Percentiles rank a stretch among this genome's conserved stretches.
Conservation (phyloP, 257 asterid genomes). For the Solanum okadae region DNA sequence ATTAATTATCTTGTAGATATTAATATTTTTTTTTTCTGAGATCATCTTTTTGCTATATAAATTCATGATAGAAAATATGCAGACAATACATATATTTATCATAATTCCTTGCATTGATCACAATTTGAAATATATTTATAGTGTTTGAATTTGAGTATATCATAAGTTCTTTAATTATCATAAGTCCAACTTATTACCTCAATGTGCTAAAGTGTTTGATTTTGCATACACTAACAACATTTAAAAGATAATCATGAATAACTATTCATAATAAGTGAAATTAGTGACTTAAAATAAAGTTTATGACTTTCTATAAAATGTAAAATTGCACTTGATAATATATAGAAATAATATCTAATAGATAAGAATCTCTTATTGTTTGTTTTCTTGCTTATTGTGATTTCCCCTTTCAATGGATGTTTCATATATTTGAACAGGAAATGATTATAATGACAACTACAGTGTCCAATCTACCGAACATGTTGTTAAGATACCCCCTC, state of each 20-base stretch:
- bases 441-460: background rate
- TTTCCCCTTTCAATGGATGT: background rate
- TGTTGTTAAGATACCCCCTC: background rate
- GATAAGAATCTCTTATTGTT: background rate
- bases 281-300: background rate
- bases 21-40: background rate
- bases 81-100: no score
- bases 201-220: background rate
- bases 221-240: background rate
- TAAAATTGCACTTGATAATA: background rate
- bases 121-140: background rate
- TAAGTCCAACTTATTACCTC: background rate
- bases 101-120: background rate
- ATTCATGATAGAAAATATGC: background rate
- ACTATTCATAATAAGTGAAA: background rate
- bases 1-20: background rate
- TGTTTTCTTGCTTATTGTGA: no score
- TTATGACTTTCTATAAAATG: background rate
- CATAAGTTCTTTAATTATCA: background rate
- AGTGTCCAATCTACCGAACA: background rate
- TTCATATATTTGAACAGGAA: background rate
- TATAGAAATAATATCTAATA: background rate
- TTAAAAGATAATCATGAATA: no score
- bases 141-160: background rate
- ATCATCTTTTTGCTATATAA: background rate